These are phyloP conservation scores for Begonia loranthoides DNA, from an alignment of 306 rosid genomes.

Conservation along the genomic window DNA sequence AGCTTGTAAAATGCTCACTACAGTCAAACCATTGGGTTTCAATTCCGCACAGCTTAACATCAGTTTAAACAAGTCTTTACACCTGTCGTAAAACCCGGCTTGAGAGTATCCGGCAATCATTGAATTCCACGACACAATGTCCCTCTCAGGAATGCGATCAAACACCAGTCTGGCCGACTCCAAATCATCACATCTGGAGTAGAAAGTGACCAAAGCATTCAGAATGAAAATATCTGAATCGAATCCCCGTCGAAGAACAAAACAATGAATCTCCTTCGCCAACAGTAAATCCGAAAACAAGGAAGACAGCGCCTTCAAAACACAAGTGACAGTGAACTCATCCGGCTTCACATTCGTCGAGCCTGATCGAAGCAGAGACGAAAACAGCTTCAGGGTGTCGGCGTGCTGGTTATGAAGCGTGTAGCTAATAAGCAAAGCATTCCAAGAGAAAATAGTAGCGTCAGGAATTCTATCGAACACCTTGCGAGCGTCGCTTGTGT, in stretches of 20 bases:
- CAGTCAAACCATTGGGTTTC: conserved; percentile 41
- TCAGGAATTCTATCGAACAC: conserved; percentile 53
- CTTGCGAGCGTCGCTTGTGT: conserved; percentile 30
- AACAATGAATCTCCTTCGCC: conserved; percentile 45
- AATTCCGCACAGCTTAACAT: conserved; percentile 26
- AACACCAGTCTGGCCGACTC: conserved; percentile 43
- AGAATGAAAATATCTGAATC: conserved; percentile 46
- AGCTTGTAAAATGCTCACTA: conserved; percentile 65
- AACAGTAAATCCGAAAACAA: conserved; percentile 11
- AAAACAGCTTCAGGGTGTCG: conserved; percentile 37
- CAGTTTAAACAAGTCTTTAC: conserved; percentile 45
- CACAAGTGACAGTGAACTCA: conserved; percentile 37
- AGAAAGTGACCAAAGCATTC: conserved; percentile 51
- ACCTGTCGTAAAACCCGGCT: conserved; percentile 43
- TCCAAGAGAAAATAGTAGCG: conserved; percentile 57
- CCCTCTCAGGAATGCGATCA: conserved; percentile 38
- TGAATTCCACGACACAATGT: conserved; percentile 76
- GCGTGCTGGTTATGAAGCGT: conserved; percentile 32
- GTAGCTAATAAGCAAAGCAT: conserved; percentile 59
- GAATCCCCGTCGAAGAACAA: conserved; percentile 28
- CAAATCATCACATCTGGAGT: conserved; percentile 48
- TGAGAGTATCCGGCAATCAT: conserved; percentile 84
- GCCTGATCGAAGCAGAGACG: conserved; percentile 19
- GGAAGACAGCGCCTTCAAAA: conserved; percentile 44
- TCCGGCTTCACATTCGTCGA: conserved; percentile 25